Conservation (phyloP, 257 asterid species). For the Buddleja alternifolia region DNA sequence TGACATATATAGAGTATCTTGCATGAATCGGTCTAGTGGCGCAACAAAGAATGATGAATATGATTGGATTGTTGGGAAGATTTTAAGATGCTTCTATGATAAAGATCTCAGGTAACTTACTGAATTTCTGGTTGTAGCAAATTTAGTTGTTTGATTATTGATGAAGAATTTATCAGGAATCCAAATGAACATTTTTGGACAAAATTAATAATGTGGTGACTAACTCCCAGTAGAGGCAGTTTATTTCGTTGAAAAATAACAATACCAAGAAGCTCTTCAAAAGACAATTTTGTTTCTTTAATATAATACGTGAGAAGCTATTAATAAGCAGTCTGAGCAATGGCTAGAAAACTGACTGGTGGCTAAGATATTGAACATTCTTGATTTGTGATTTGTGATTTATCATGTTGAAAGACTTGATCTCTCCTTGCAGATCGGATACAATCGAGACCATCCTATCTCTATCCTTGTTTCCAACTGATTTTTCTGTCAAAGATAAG, state of each 20-base stretch:
- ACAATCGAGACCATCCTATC: conserved; percentile 74
- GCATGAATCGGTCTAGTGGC: conserved; percentile 50
- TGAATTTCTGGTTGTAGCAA: conserved; percentile 22
- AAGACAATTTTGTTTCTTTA: background rate
- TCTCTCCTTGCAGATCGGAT: conserved; percentile 80
- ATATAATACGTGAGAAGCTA: too few species aligned
- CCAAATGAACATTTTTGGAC: conserved; percentile 3
- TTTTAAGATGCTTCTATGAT: conserved; percentile 92
- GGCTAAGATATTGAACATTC: background rate
- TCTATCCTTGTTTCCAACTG: conserved; percentile 76
- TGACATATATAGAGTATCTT: conserved; percentile 76
- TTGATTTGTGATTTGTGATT: conserved; percentile 13
- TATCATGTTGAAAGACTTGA: conserved; percentile 7
- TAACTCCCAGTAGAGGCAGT: background rate
- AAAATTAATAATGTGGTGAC: background rate
- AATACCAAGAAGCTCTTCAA: background rate
- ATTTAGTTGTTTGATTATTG: background rate
- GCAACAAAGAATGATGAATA: conserved; percentile 50
- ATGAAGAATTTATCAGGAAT: background rate
- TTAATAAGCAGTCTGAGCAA: background rate
- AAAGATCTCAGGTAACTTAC: conserved; percentile 88
- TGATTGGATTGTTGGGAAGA: conserved; percentile 93
- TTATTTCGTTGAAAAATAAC: background rate
- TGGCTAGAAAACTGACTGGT: background rate
- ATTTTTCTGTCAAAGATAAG: conserved; percentile 71